Base-by-base conservation (phyloP, 1,284 basidiomycete genomes). In the Fomitiporia mediterranea region DNA sequence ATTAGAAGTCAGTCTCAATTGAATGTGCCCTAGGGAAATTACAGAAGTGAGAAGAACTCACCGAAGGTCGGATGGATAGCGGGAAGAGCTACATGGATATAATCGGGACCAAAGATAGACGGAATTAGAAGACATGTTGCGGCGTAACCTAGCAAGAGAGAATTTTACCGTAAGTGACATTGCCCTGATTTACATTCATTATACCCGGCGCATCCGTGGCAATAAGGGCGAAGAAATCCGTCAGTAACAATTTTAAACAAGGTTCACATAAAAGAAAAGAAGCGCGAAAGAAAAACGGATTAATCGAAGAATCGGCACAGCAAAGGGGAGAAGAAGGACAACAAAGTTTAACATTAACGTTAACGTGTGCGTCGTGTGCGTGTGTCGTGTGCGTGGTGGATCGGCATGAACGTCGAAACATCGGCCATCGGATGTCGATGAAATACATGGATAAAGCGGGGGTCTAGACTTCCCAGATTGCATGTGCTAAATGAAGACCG, bases 101-200 rank as follows among this genome's bases (percentile, higher is more conserved):
- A 42, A 42, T 17, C 17, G 19, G 21, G 19, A 27, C 27, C 11
- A 46, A 4, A 9, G n/a, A n/a, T n/a, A n/a, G 34, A 17, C 25
- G 23, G 21, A 23, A 51, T 35, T 51, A 21, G 51, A 44, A 51
- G 39, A 13, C 15, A 52, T 21, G 32, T 34, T 56, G 54, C 57
- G 30, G 9, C 42, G 21, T 34, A 30, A 42, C 25, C 2, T 80
- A 65, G 17, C 70, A 68, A 35, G 75, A 76, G 47, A 79, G 17
- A 32, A 23, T 17, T 38, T 50, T 65, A 82, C 84, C 73, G 59
- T 83, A 81, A 15, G 78, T 79, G 8, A 86, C 74, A 59, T 85
- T 82, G 13, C 84, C 84, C 84, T 86, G 60, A 28, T 30, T 35
- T 32, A 19, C 17, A 40, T 39, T 27, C n/a, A 37, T 37, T n/a